phyloP scores from a whole-genome alignment of 352 stramenopile species.

The Phytophthora syringae region DNA sequence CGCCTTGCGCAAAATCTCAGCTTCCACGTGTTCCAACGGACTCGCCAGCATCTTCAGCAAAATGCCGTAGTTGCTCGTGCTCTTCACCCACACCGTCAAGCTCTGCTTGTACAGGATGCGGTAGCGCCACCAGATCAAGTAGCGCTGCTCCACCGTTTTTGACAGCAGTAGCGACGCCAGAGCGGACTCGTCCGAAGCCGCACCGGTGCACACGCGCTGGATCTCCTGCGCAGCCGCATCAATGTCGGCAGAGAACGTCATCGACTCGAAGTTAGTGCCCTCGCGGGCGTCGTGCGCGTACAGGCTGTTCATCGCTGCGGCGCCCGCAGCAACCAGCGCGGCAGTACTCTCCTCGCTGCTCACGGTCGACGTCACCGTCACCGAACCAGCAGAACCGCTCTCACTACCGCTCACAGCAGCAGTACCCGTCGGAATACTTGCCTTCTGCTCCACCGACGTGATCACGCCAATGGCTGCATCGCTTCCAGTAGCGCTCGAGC shows the following conservation, averaged over 20 bases:
- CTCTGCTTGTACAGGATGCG: conserved; percentile 65
- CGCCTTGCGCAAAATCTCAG: conserved; percentile 56
- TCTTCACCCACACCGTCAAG: conserved; percentile 56
- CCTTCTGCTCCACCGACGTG: conserved; percentile 9
- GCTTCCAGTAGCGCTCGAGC: not conserved
- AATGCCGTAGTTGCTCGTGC: conserved; percentile 31
- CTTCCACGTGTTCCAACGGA: conserved; percentile 63
- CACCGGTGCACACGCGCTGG: conserved; percentile 31
- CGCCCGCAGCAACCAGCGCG: conserved; percentile 3
- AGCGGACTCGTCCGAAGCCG: conserved; percentile 25
- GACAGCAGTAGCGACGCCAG: conserved; percentile 24
- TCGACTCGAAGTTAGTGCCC: conserved; percentile 23
- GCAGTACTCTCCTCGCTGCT: conserved; percentile 4
- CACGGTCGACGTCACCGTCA: conserved; percentile 8
- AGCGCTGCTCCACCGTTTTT: conserved; percentile 29
- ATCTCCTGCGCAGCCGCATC: conserved; percentile 55
- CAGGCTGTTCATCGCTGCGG: conserved; percentile 15
- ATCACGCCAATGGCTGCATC: no score
- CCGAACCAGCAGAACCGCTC: not conserved
- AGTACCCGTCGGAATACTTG: conserved; percentile 3
- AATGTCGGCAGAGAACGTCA: conserved; percentile 45
- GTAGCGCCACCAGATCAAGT: conserved; percentile 33
- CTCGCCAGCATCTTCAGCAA: conserved; percentile 37
- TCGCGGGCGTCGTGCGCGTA: conserved; percentile 19
- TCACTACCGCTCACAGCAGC: not conserved